Percentiles rank a stretch among this genome's conserved stretches.
Conservation (phyloP, 1,284 basidiomycete species). For the Pseudozyma sp. region DNA sequence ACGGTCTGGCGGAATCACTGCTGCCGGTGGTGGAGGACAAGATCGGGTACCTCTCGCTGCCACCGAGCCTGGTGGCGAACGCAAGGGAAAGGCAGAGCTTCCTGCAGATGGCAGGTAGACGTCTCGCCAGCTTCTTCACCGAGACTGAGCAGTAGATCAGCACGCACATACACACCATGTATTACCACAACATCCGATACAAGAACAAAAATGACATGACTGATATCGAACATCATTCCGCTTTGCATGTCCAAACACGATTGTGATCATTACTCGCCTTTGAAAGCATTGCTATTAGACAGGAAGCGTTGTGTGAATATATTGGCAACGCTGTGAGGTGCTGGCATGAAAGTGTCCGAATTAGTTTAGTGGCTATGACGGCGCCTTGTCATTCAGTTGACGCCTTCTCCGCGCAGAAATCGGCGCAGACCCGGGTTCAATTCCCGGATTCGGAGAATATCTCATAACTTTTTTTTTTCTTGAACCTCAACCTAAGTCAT, state of each 20-base stretch:
- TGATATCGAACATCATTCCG: no score
- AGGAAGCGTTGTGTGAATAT: not conserved
- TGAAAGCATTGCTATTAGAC: no score
- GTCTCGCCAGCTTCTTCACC: slow-evolving; percentile 48
- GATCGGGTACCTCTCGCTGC: slow-evolving; percentile 48
- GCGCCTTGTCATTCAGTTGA: slow-evolving; percentile 50
- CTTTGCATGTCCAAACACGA: no score
- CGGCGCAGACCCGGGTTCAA: slow-evolving; percentile 61
- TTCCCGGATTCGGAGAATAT: slow-evolving; percentile 54
- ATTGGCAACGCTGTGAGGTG: accelerated
- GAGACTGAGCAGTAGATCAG: slow-evolving; percentile 19
- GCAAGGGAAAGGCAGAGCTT: slow-evolving; percentile 53
- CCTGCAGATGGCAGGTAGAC: slow-evolving; percentile 58
- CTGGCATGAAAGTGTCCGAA: slow-evolving; percentile 32
- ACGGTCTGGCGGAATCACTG: slow-evolving; percentile 37
- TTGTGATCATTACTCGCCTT: no score
- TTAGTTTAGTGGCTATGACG: slow-evolving; percentile 63
- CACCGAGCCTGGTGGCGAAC: slow-evolving; percentile 42
- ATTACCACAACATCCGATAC: no score
- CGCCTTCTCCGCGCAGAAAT: slow-evolving; percentile 26
- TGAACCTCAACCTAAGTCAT: not conserved
- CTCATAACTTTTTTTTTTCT: slow-evolving; percentile 9
- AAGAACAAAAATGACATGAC: not conserved
- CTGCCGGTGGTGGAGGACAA: slow-evolving; percentile 56
- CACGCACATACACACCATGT: not conserved